Evolutionary conservation across 441 rosid species (phyloP).

Genomic region (Viola pubescens): DNA sequence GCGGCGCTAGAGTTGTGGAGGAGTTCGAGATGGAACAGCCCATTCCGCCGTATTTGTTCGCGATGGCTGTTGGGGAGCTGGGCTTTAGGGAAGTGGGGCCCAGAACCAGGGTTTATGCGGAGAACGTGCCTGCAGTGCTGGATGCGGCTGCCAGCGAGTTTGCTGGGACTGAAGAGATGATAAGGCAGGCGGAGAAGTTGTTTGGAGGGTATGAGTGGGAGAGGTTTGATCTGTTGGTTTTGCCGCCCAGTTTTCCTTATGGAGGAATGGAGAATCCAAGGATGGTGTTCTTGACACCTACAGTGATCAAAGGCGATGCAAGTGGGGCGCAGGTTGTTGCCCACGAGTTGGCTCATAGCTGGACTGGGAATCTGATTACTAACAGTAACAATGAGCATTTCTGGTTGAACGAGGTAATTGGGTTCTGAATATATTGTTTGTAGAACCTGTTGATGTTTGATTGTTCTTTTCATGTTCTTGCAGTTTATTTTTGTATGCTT

Average conservation of each 20-base stretch:
- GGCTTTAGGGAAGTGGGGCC: conserved; percentile 74
- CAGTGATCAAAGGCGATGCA: conserved; percentile 83
- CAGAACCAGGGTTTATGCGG: conserved; percentile 71
- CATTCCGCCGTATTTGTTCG: conserved; percentile 78
- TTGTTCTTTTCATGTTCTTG: not conserved
- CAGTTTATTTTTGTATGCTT: not conserved
- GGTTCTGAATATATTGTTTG: not conserved
- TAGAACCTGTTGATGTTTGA: not conserved
- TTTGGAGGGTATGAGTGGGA: conserved; percentile 88
- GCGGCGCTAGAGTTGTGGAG: conserved; percentile 64
- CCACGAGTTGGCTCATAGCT: conserved; percentile 92
- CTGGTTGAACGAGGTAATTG: conserved; percentile 83
- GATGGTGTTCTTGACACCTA: conserved; percentile 86
- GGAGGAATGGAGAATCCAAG: conserved; percentile 97
- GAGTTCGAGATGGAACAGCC: conserved; percentile 83
- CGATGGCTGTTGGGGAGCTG: conserved; percentile 77
- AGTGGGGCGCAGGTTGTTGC: conserved; percentile 93
- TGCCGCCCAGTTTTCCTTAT: conserved; percentile 93
- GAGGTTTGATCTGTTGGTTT: conserved; percentile 74
- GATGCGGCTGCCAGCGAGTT: conserved; percentile 77
- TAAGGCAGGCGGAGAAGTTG: conserved; percentile 68
- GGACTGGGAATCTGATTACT: conserved; percentile 94
- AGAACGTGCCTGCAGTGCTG: conserved; percentile 38
- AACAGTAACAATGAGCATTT: conserved; percentile 81
- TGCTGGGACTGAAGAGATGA: conserved; percentile 81